Conservation (phyloP, 768 basidiomycete species). For the Russula vinacea region DNA sequence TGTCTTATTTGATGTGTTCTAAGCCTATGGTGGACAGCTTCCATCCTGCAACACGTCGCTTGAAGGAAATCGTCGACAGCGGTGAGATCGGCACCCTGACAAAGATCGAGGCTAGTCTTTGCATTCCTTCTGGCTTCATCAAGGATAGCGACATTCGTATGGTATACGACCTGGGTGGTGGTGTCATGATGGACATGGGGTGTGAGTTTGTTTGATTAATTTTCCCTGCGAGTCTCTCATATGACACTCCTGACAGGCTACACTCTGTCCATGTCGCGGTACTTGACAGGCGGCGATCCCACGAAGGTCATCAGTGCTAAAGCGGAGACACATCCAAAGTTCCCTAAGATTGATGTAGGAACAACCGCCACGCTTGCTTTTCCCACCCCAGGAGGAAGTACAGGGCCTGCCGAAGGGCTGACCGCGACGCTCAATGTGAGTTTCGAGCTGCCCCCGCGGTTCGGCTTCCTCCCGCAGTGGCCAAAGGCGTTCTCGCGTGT, state of each 20-base stretch:
- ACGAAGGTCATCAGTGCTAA: conserved; percentile 25
- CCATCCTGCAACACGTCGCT: conserved; percentile 56
- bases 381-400: conserved; percentile 17
- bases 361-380: conserved; percentile 34
- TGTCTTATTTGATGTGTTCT: conserved; percentile 9
- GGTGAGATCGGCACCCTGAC: conserved; percentile 54
- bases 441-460: conserved; percentile 25
- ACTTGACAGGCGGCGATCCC: conserved; percentile 22
- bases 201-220: conserved; percentile 37
- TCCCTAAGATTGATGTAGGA: conserved; percentile 31
- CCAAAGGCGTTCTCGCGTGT: conserved; percentile 34
- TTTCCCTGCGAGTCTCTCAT: background rate
- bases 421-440: conserved; percentile 22
- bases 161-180: conserved; percentile 54
- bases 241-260: conserved; percentile 35
- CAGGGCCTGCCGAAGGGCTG: conserved; percentile 12
- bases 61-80: conserved; percentile 52
- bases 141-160: conserved; percentile 47
- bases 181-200: conserved; percentile 59
- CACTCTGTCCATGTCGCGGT: conserved; percentile 33
- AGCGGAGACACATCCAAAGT: conserved; percentile 17
- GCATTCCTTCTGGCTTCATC: conserved; percentile 39
- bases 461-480: conserved; percentile 32
- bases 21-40: conserved; percentile 41
- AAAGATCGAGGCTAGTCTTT: conserved; percentile 43